These are phyloP conservation scores for Allium fistulosum DNA, from an alignment of 106 monocot species.

Conservation along the genomic window DNA sequence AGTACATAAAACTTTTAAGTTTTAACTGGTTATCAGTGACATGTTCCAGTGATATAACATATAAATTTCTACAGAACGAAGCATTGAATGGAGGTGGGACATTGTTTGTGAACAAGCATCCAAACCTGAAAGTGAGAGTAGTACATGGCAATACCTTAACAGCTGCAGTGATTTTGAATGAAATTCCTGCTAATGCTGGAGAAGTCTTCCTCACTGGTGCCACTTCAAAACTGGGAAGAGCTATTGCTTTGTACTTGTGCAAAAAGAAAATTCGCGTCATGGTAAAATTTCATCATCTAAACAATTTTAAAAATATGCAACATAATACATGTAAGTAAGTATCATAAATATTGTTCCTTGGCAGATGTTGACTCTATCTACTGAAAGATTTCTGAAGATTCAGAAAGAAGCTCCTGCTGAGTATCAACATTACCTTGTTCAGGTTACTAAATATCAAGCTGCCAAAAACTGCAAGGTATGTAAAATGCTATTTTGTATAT, in stretches of 20 bases:
- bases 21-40: background rate
- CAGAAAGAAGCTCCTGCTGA: constrained; percentile 57
- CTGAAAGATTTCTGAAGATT: constrained; percentile 53
- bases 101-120: constrained; percentile 78
- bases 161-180: constrained; percentile 75
- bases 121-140: constrained; percentile 60
- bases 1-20: background rate
- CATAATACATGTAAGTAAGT: background rate
- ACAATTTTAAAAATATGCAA: background rate
- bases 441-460: constrained; percentile 67
- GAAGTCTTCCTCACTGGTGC: constrained; percentile 94
- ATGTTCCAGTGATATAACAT: too few species aligned
- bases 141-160: constrained; percentile 97
- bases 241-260: constrained; percentile 88
- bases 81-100: constrained; percentile 90
- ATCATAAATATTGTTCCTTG: background rate
- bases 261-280: constrained; percentile 64
- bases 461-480: constrained; percentile 66
- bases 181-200: constrained; percentile 51
- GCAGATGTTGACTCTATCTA: constrained; percentile 62
- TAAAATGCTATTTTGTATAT: background rate
- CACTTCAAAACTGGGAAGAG: constrained; percentile 91
- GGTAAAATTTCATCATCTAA: constrained; percentile 26
- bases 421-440: constrained; percentile 56
- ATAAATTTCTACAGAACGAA: constrained; percentile 57